Percentiles rank a stretch among this genome's conserved stretches.
Conservation (phyloP, 192 early-diverging fungal genomes). For the Mortierella hygrophila region DNA sequence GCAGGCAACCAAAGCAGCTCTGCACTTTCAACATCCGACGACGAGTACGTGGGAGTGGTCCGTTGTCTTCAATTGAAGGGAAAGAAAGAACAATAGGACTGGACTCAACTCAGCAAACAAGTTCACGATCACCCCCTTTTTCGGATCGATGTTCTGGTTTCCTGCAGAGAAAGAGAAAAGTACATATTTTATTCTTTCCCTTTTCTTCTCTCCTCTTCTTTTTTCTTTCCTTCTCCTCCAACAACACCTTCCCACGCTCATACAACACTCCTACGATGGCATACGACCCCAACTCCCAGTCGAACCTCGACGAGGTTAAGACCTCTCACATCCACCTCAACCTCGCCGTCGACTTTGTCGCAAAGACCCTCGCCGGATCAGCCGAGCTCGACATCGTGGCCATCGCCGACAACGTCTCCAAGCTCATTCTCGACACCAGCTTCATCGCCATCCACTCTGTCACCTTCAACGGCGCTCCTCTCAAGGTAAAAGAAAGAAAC, state of each 20-base stretch:
- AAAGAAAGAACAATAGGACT: too few species aligned
- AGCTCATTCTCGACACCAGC: conserved; percentile 81
- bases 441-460: conserved; percentile 68
- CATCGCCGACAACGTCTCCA: conserved; percentile 63
- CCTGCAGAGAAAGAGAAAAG: too few species aligned
- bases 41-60: too few species aligned
- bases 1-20: neutral
- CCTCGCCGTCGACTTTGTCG: conserved; percentile 82
- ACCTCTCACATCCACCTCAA: conserved; percentile 84
- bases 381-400: conserved; percentile 74
- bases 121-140: neutral
- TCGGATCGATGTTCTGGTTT: neutral
- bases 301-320: conserved; percentile 81
- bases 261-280: conserved; percentile 33
- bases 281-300: conserved; percentile 87
- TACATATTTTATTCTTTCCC: neutral
- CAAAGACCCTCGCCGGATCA: conserved; percentile 73
- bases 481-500: conserved; percentile 33
- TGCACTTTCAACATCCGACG: neutral
- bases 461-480: conserved; percentile 20
- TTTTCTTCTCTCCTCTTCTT: neutral
- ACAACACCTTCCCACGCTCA: neutral
- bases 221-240: neutral
- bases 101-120: too few species aligned
- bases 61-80: too few species aligned